A percentile compares a stretch with the other conserved stretches of the same genome.
phyloP scores from a whole-genome alignment of 1,284 basidiomycete genomes.

The Leccinum fuscescens region DNA sequence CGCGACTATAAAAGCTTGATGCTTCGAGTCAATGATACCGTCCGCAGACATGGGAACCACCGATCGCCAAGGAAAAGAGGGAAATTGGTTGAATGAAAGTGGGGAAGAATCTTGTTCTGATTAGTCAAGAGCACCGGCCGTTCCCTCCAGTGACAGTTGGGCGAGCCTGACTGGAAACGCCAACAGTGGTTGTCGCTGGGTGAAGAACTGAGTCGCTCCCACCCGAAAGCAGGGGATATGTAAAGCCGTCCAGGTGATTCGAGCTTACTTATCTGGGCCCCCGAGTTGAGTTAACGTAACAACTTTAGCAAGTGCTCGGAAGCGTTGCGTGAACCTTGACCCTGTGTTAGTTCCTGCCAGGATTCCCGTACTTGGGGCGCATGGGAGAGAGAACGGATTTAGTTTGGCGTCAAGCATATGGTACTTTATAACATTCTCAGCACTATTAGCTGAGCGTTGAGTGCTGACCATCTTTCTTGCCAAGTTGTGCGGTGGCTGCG shows the following conservation, averaged over 20 bases:
- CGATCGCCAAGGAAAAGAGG: background rate
- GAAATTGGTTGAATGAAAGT: background rate
- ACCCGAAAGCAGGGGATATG: background rate
- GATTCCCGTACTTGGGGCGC: background rate
- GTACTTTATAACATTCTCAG: background rate
- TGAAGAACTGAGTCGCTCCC: background rate
- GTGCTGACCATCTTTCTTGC: background rate
- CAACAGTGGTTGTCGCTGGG: background rate
- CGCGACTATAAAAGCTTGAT: slow-evolving; percentile 8
- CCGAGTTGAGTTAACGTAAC: background rate
- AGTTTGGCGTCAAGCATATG: background rate
- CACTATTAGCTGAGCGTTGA: background rate
- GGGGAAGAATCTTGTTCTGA: background rate
- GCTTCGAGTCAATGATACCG: background rate
- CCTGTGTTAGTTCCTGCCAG: background rate
- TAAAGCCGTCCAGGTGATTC: background rate
- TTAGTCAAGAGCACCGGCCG: background rate
- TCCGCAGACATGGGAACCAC: background rate
- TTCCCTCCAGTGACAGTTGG: background rate
- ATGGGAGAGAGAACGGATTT: background rate
- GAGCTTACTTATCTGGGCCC: background rate
- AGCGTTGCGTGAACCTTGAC: background rate
- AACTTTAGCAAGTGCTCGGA: background rate
- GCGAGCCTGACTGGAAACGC: background rate
- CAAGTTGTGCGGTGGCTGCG: background rate